Evolutionary conservation across 768 basidiomycete genomes (phyloP), one percentile per base, ranked within the genome.

Genomic region (Pisolithus orientalis): DNA sequence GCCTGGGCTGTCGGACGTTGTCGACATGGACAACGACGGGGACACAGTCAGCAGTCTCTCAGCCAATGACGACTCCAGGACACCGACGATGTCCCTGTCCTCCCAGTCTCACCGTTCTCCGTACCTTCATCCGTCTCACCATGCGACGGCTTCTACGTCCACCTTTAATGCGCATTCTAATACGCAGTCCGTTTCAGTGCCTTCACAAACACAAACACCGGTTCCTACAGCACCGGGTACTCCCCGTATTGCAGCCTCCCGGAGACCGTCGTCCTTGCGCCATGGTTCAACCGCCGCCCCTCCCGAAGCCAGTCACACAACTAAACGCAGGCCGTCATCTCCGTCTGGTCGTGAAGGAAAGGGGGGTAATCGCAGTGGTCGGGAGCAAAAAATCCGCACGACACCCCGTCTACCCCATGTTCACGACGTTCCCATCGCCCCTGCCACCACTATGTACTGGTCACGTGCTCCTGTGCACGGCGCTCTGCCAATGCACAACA

Each of bases 371-470:
- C 62, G 60, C 17, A 8, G 0, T 29, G 6, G 17, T 0, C 60
- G 67, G 14, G 59, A 70, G 52, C 72, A 63, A 28, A 74, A 71
- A 38, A 58, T 69, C n/a, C 73, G 79, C 11, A 66, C 68, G 17
- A 78, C 68, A 5, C 87, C 87, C 2, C 78, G 77, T 21, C 63
- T 89, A 10, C 83, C 84, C 1, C 78, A 86, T 57, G 79, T 75
- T 48, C 77, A 78, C 61, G 76, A 85, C 39, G 80, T 73, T 5
- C 74, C 78, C 47, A 71, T 72, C 32, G 83, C 80, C 0, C 83
- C 90, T 1, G 80, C 86, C 47, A 88, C 89, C 0, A 72, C 77
- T 37, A 89, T 91, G 84, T 84, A 93, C 65, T 93, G 90, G 90
- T 87, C 85, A 62, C 77, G 78, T 49, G 90, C 90, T 0, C 88